phyloP scores from a whole-genome alignment of 2,329 filamentous ascomycete genomes.

The Talaromyces sp. region DNA sequence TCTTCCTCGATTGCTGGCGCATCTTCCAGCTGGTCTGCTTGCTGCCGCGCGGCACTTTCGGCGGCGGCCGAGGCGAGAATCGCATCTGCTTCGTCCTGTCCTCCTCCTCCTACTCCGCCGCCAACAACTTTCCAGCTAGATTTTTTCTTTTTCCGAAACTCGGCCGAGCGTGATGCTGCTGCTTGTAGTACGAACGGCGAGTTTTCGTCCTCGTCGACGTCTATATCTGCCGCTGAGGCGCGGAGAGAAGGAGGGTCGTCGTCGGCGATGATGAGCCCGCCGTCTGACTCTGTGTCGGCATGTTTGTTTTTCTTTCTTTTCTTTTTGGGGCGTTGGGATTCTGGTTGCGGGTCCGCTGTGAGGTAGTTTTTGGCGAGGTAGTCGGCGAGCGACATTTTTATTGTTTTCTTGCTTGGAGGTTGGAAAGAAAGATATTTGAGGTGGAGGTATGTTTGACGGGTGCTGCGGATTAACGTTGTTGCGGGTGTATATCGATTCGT shows the following conservation, averaged over 20 bases:
- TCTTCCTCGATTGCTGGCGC: conserved; percentile 38
- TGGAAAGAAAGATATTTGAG: not conserved
- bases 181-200: conserved; percentile 23
- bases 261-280: conserved; percentile 35
- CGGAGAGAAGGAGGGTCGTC: conserved; percentile 36
- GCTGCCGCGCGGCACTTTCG: conserved; percentile 53
- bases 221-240: conserved; percentile 16
- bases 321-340: conserved; percentile 47
- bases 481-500: conserved; percentile 16
- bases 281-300: conserved; percentile 35
- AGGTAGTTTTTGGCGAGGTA: conserved; percentile 94
- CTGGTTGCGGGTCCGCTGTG: conserved; percentile 51
- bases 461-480: conserved; percentile 14
- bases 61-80: conserved; percentile 69
- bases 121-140: conserved; percentile 70
- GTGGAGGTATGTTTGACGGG: not conserved
- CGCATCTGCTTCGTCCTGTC: conserved; percentile 64
- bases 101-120: conserved; percentile 27
- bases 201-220: conserved; percentile 34
- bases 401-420: not conserved
- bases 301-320: conserved; percentile 51
- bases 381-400: conserved; percentile 61
- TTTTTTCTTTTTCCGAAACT: conserved; percentile 70
- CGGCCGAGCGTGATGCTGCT: conserved; percentile 17
- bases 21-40: conserved; percentile 46